These are phyloP conservation scores for Odontarrhena argentea DNA, from an alignment of 345 rosid species.

Conservation along the genomic window DNA sequence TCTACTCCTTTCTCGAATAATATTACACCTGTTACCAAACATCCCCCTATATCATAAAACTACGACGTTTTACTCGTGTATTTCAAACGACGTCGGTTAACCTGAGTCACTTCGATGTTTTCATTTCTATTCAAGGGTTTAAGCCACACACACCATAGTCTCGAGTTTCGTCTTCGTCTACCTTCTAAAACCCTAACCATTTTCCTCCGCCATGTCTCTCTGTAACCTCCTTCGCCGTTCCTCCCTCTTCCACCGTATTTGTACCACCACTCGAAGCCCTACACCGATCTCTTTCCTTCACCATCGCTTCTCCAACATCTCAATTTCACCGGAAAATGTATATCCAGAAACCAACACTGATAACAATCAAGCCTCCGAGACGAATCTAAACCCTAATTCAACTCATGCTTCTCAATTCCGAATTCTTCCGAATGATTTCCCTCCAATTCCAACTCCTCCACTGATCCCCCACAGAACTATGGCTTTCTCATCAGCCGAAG, in stretches of 20 bases:
- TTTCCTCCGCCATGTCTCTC: conserved; percentile 50
- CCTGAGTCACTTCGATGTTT: neutral
- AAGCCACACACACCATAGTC: conserved; percentile 23
- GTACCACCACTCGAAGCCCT: neutral
- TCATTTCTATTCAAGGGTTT: conserved; percentile 33
- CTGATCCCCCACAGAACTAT: conserved; percentile 46
- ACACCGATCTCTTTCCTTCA: conserved; percentile 29
- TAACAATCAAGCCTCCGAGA: neutral
- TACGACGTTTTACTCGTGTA: conserved; percentile 8
- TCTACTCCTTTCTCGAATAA: neutral
- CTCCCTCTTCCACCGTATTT: conserved; percentile 24
- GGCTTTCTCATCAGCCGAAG: conserved; percentile 91
- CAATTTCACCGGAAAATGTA: conserved; percentile 26
- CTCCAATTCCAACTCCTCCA: conserved; percentile 18
- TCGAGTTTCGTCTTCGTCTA: conserved; percentile 15
- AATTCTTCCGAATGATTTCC: conserved; percentile 26
- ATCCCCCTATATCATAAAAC: neutral
- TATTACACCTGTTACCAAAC: conserved; percentile 31
- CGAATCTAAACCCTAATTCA: conserved; percentile 16
- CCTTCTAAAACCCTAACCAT: conserved; percentile 36
- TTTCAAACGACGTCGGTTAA: neutral
- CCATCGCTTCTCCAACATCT: conserved; percentile 37
- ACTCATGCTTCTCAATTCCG: conserved; percentile 31
- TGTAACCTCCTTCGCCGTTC: conserved; percentile 56
- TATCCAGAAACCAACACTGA: conserved; percentile 11